Evolutionary conservation across 2,329 filamentous ascomycete species (phyloP).

Genomic region (Stachybotrys chartarum): DNA sequence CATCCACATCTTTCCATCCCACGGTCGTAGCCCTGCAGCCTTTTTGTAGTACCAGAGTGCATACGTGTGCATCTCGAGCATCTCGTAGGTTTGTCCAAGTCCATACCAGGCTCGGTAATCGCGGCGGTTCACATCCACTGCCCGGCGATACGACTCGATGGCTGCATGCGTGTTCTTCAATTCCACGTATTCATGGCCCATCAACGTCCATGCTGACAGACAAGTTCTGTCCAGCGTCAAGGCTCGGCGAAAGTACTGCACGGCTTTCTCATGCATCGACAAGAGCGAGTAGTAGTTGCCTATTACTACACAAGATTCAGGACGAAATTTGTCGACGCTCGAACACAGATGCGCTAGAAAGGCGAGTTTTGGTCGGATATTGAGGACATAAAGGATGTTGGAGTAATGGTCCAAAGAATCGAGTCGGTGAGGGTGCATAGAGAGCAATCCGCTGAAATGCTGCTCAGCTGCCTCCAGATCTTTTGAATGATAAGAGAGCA

Average conservation of each 20-base stretch:
- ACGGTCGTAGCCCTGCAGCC: slow-evolving; percentile 84
- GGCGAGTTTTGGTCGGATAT: slow-evolving; percentile 77
- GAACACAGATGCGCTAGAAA: slow-evolving; percentile 89
- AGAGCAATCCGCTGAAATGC: slow-evolving; percentile 71
- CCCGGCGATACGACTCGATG: slow-evolving; percentile 91
- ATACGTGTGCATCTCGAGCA: slow-evolving; percentile 96
- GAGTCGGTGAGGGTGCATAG: slow-evolving; percentile 65
- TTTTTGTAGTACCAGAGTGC: slow-evolving; percentile 97
- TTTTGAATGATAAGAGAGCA: slow-evolving; percentile 87
- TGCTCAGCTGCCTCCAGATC: slow-evolving; percentile 62
- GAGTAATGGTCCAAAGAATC: slow-evolving; percentile 94
- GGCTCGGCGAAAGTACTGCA: slow-evolving; percentile 94
- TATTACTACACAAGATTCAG: slow-evolving; percentile 93
- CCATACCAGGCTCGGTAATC: slow-evolving; percentile 99
- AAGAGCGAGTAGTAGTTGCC: slow-evolving; percentile 96
- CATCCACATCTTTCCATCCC: slow-evolving; percentile 98
- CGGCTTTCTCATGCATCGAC: slow-evolving; percentile 93
- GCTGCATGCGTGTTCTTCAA: slow-evolving; percentile 98
- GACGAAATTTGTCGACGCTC: slow-evolving; percentile 88
- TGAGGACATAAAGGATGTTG: slow-evolving; percentile 94
- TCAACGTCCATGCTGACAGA: slow-evolving; percentile 92
- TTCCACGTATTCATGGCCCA: slow-evolving; percentile 98
- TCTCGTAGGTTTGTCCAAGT: slow-evolving; percentile 92
- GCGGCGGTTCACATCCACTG: slow-evolving; percentile 90
- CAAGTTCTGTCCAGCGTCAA: slow-evolving; percentile 85